A percentile compares a stretch with the other conserved stretches of the same genome.
Evolutionary conservation across 2,329 filamentous ascomycete genomes (phyloP).

Genomic region (Talaromyces sp.): DNA sequence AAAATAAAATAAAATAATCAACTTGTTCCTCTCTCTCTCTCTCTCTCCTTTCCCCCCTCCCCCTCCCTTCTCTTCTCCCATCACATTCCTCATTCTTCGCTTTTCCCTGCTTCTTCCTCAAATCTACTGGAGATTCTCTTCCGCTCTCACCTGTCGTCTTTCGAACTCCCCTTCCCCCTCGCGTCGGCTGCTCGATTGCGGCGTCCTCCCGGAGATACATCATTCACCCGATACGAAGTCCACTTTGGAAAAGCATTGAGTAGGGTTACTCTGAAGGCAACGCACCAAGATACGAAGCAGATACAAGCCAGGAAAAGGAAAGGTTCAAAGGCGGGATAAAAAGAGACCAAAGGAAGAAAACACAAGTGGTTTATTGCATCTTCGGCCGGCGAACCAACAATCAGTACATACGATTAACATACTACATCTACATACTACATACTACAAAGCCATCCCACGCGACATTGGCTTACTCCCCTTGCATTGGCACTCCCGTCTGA

Average conservation of each 20-base stretch:
- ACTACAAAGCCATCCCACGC: slow-evolving; percentile 16
- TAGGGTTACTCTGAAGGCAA: not conserved
- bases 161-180: slow-evolving; percentile 9
- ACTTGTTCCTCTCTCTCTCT: not conserved
- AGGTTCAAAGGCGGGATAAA: not conserved
- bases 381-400: slow-evolving; percentile 1
- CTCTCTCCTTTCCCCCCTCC: not conserved
- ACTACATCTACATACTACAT: slow-evolving; percentile 11
- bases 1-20: not conserved
- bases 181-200: slow-evolving; percentile 4
- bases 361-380: slow-evolving; percentile 6
- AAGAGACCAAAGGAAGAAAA: not conserved
- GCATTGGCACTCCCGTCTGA: slow-evolving; percentile 10
- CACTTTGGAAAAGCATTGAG: not conserved
- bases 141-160: not conserved
- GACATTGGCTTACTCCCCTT: slow-evolving; percentile 17
- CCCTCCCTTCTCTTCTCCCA: not conserved
- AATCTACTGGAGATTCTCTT: slow-evolving; percentile 1
- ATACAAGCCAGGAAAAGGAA: not conserved
- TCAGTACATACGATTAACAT: slow-evolving; percentile 8
- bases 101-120: not conserved
- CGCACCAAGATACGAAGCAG: not conserved
- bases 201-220: slow-evolving; percentile 4
- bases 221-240: not conserved
- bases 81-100: slow-evolving; percentile 17